Percentiles rank a stretch among this genome's conserved stretches.
These are phyloP conservation scores for Colletotrichum liaoningense DNA, from an alignment of 2,329 filamentous ascomycete species.

Conservation along the genomic window DNA sequence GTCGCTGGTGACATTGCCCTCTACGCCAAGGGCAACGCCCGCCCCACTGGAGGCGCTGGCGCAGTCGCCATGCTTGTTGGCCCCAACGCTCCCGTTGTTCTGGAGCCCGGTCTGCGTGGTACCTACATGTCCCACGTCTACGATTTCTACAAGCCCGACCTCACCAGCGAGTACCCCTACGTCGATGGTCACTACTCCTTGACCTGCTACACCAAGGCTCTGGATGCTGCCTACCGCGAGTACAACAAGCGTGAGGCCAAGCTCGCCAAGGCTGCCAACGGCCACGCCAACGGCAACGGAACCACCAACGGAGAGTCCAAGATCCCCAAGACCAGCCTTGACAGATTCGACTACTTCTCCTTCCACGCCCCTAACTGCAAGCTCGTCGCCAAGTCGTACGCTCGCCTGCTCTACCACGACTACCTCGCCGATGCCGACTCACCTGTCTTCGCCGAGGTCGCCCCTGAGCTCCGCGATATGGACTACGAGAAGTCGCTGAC, in stretches of 20 bases:
- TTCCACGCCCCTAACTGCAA: conserved; percentile 92
- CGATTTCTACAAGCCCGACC: conserved; percentile 91
- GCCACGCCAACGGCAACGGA: conserved; percentile 59
- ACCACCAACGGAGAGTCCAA: conserved; percentile 39
- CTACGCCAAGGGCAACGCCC: conserved; percentile 85
- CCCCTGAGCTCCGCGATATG: conserved; percentile 80
- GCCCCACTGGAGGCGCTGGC: conserved; percentile 84
- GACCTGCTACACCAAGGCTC: conserved; percentile 83
- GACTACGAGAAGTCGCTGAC: conserved; percentile 83
- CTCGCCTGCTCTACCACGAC: conserved; percentile 86
- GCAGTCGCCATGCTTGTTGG: conserved; percentile 84
- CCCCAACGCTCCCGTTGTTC: conserved; percentile 79
- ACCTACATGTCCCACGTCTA: conserved; percentile 87
- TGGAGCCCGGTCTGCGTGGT: conserved; percentile 83
- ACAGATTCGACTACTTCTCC: conserved; percentile 85
- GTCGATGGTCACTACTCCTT: conserved; percentile 87
- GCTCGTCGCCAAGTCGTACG: conserved; percentile 87
- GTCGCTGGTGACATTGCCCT: conserved; percentile 86
- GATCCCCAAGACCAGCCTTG: conserved; percentile 71
- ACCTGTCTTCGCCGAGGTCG: conserved; percentile 78
- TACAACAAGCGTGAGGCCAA: conserved; percentile 80
- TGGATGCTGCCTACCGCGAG: conserved; percentile 84
- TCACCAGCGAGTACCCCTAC: conserved; percentile 88
- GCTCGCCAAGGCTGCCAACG: conserved; percentile 66
- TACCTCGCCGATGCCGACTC: conserved; percentile 78